Conservation (phyloP, 1,284 basidiomycete genomes). For the Ganoderma boninense region DNA sequence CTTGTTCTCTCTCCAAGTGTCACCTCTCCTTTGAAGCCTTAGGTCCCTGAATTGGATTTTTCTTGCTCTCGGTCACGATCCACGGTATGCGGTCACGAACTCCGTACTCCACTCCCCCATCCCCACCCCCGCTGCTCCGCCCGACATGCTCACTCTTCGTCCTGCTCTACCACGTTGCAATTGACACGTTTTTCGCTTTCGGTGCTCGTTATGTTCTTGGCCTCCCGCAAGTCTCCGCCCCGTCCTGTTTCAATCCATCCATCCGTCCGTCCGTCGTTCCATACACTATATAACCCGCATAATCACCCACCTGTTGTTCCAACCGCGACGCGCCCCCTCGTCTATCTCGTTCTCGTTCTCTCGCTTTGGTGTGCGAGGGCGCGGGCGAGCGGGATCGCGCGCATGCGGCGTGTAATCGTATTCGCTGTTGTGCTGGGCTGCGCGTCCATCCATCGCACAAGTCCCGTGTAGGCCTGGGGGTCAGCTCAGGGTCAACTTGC, state of each 20-base stretch:
- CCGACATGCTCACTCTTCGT: constrained; percentile 4
- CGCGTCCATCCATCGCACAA: constrained; percentile 8
- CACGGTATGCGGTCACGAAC: not conserved
- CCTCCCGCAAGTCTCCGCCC: not conserved
- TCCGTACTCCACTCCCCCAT: not conserved
- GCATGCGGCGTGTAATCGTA: constrained; percentile 30
- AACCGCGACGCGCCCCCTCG: not conserved
- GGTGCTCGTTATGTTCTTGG: constrained; percentile 35
- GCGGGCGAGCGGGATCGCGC: not conserved
- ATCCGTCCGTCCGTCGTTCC: not conserved
- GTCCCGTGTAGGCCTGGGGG: not conserved
- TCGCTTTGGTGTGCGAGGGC: constrained; percentile 3
- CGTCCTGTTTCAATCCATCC: not conserved
- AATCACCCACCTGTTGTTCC: constrained; percentile 6
- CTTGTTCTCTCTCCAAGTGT: constrained; percentile 5
- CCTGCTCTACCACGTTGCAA: constrained; percentile 10
- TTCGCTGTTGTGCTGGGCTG: constrained; percentile 19
- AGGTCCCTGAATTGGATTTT: constrained; percentile 13
- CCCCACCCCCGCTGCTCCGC: not conserved
- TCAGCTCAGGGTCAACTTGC: not conserved
- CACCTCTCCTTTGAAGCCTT: constrained; percentile 5
- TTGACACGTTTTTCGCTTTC: constrained; percentile 29
- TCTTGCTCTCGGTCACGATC: constrained; percentile 15
- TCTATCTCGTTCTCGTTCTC: not conserved
- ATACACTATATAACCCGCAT: constrained; percentile 8